Base-by-base conservation (phyloP, 441 rosid genomes). In the Raphanus hybrid region DNA sequence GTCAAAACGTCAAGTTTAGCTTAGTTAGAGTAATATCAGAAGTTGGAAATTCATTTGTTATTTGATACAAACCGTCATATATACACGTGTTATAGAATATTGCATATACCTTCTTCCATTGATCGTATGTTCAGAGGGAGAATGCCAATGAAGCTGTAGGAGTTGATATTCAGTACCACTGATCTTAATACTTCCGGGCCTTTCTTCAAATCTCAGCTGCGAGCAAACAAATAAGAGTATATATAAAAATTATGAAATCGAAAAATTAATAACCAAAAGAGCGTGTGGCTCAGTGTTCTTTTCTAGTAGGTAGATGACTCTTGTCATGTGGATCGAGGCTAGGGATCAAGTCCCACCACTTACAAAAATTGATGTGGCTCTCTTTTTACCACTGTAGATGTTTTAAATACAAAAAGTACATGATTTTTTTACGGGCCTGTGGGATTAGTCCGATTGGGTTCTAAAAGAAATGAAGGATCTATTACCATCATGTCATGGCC, bases 401-500 rank as follows among this genome's bases (percentile, higher is more conserved):
- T 55, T 55, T 18, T 18, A 55, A 55, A 55, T 55, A 27, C 61
- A 55, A 8, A 39, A 8, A 54, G 9, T 45, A 45, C 14, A 12
- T 12, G n/a, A 10, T 43, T 43, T 43, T 23, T 43, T n/a, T 43
- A 45, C 15, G 52, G 52, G 1, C 15, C 52, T 45, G 15, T 45
- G 14, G 52, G 15, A 45, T 45, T 45, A 45, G 52, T 45, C 15
- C 14, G 15, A 45, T 45, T 12, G 15, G 15, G 15, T 45, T 12
- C 15, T 45, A 11, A 45, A 57, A 20, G 3, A 48, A 12, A 45
- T 45, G 7, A 72, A n/a, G 14, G 27, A 26, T 39, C 3, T 26
- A 1, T 58, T 87, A 93, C 98, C 98, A 83, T 86, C 80, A 91
- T 89, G 65, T 93, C 98, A 78, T 90, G 97, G 55, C 98, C 98